Evolutionary conservation across 768 basidiomycete genomes (phyloP).

Genomic region (Leccinum truebloodii): DNA sequence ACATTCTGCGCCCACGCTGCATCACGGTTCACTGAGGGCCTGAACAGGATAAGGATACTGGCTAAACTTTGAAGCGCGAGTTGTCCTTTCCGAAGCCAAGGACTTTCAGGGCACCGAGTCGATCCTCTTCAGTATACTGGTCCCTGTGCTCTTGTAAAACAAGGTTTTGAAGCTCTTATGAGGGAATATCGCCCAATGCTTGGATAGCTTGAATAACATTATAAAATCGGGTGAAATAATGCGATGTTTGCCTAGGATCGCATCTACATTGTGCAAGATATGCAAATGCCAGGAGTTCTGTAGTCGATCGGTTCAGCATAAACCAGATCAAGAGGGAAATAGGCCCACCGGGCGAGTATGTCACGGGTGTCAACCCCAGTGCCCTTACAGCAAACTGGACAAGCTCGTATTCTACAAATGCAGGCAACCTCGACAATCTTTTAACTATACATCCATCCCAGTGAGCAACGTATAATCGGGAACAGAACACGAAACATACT

Average conservation of each 20-base stretch:
- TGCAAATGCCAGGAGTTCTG: slow-evolving; percentile 76
- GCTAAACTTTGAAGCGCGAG: slow-evolving; percentile 17
- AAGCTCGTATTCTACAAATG: slow-evolving; percentile 42
- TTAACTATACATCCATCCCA: slow-evolving; percentile 42
- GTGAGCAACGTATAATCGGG: slow-evolving; percentile 5
- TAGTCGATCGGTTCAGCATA: slow-evolving; percentile 5
- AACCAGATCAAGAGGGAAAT: not conserved
- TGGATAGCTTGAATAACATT: slow-evolving; percentile 52
- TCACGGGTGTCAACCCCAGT: slow-evolving; percentile 67
- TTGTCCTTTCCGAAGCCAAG: slow-evolving; percentile 71
- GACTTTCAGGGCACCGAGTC: slow-evolving; percentile 43
- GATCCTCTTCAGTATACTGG: slow-evolving; percentile 62
- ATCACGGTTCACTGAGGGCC: too few species aligned
- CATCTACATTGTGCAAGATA: slow-evolving; percentile 83
- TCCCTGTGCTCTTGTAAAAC: slow-evolving; percentile 61
- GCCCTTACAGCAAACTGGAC: slow-evolving; percentile 42
- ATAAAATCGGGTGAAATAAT: slow-evolving; percentile 62
- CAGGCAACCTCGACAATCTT: slow-evolving; percentile 48
- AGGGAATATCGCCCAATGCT: slow-evolving; percentile 46
- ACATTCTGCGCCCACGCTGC: too few species aligned
- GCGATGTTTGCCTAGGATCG: slow-evolving; percentile 61
- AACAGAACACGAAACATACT: slow-evolving; percentile 43
- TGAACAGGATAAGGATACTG: too few species aligned
- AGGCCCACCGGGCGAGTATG: slow-evolving; percentile 61
- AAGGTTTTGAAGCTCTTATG: slow-evolving; percentile 55